Conservation (phyloP, 2,329 filamentous ascomycete genomes). For the Verticillium nubilum region DNA sequence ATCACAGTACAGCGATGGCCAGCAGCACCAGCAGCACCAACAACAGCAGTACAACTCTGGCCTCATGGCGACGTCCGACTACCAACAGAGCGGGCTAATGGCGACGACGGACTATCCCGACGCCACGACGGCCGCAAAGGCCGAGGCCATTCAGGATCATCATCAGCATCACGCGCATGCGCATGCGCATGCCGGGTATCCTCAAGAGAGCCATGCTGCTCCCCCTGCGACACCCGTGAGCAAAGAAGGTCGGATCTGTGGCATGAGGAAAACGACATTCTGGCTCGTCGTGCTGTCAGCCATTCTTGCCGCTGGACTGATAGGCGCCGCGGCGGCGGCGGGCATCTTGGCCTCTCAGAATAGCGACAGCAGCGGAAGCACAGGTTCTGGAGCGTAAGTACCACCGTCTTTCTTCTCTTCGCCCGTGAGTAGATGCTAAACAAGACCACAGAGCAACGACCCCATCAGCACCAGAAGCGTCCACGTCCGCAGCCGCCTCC, state of each 20-base stretch:
- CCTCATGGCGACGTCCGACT: background rate
- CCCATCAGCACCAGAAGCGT: background rate
- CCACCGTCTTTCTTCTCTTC: no score
- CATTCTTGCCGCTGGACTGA: conserved; percentile 5
- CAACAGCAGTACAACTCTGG: background rate
- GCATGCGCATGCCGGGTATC: background rate
- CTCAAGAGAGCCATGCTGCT: background rate
- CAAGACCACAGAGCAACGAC: background rate
- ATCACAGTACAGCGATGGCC: conserved; percentile 1
- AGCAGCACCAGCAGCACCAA: background rate
- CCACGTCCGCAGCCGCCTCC: background rate
- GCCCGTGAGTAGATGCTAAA: no score
- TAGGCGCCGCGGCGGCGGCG: conserved; percentile 7
- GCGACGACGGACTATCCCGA: background rate
- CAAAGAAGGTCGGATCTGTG: conserved; percentile 1
- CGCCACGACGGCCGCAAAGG: background rate
- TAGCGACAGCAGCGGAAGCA: background rate
- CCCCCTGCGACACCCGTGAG: background rate
- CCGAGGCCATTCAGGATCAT: background rate
- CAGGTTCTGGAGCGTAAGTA: background rate
- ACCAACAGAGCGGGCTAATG: background rate
- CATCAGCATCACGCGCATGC: background rate
- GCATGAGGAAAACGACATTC: conserved; percentile 5
- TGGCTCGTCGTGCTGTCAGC: conserved; percentile 3
- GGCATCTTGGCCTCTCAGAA: background rate